Conservation (phyloP, 2,329 filamentous ascomycete species). For the Escovopsis weberi region DNA sequence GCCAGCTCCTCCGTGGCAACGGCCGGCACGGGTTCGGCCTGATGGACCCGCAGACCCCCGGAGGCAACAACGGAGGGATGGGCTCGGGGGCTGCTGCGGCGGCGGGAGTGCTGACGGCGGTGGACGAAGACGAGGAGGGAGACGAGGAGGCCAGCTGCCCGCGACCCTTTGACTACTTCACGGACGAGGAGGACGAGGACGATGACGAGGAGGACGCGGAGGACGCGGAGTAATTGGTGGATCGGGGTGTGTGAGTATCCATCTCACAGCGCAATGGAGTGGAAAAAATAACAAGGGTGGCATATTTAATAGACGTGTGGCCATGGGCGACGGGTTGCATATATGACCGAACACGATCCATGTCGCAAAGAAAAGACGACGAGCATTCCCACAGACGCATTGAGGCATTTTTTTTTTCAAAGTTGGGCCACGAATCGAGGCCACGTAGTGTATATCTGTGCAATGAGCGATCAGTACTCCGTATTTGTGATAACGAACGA, state of each 20-base stretch:
- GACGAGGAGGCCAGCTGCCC: slow-evolving; percentile 59
- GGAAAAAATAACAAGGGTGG: too few relatives aligned
- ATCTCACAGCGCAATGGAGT: too few relatives aligned
- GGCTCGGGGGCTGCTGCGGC: slow-evolving; percentile 50
- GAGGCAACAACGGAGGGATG: slow-evolving; percentile 29
- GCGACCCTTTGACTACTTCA: slow-evolving; percentile 64
- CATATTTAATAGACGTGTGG: too few relatives aligned
- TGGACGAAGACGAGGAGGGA: slow-evolving; percentile 70
- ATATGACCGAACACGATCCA: too few relatives aligned
- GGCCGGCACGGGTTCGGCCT: slow-evolving; percentile 18
- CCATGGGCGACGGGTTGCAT: too few relatives aligned
- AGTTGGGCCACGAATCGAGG: too few relatives aligned
- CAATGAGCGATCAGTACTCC: too few relatives aligned
- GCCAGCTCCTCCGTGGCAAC: slow-evolving; percentile 28
- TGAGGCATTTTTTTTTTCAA: too few relatives aligned
- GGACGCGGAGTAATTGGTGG: background rate
- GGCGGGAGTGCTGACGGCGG: slow-evolving; percentile 67
- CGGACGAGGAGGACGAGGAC: slow-evolving; percentile 41
- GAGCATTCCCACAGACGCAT: too few relatives aligned
- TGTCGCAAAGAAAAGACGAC: too few relatives aligned
- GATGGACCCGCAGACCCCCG: slow-evolving; percentile 15
- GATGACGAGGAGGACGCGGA: slow-evolving; percentile 17
- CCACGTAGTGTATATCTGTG: too few relatives aligned
- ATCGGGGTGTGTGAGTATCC: background rate
- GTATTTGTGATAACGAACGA: too few relatives aligned